Percentiles rank a stretch among this genome's conserved stretches.
Evolutionary conservation across 257 asterid species (phyloP).

Genomic region (Lycium barbarum): DNA sequence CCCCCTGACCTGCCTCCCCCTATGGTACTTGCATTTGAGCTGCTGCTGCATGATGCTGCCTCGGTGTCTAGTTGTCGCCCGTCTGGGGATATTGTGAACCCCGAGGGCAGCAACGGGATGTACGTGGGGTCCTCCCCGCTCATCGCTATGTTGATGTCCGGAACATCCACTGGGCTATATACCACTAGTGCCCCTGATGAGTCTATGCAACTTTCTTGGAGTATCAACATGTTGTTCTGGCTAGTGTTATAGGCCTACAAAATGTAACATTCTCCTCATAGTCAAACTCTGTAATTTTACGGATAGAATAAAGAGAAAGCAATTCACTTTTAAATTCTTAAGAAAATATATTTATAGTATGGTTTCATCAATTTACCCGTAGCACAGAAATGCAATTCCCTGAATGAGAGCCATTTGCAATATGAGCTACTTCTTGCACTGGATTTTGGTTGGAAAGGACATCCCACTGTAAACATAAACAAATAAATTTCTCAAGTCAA

Average conservation of each 20-base stretch:
- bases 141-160: slow-evolving; percentile 84
- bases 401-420: slow-evolving; percentile 93
- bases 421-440: slow-evolving; percentile 87
- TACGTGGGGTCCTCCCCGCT: slow-evolving; percentile 87
- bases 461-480: slow-evolving; percentile 74
- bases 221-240: slow-evolving; percentile 89
- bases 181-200: slow-evolving; percentile 81
- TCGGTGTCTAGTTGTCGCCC: slow-evolving; percentile 44
- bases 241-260: slow-evolving; percentile 75
- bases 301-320: not conserved
- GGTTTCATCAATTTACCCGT: slow-evolving; percentile 53
- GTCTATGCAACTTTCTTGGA: slow-evolving; percentile 95
- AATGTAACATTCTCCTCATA: not conserved
- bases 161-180: slow-evolving; percentile 81
- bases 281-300: not conserved
- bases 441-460: slow-evolving; percentile 87
- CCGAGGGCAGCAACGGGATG: slow-evolving; percentile 81
- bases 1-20: slow-evolving; percentile 47
- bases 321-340: not conserved
- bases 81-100: slow-evolving; percentile 83
- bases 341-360: not conserved
- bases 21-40: slow-evolving; percentile 6
- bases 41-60: slow-evolving; percentile 63
- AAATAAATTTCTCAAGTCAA: not conserved
- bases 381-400: slow-evolving; percentile 92